phyloP scores from a whole-genome alignment of 306 rosid species.

The Glycine tomentella region DNA sequence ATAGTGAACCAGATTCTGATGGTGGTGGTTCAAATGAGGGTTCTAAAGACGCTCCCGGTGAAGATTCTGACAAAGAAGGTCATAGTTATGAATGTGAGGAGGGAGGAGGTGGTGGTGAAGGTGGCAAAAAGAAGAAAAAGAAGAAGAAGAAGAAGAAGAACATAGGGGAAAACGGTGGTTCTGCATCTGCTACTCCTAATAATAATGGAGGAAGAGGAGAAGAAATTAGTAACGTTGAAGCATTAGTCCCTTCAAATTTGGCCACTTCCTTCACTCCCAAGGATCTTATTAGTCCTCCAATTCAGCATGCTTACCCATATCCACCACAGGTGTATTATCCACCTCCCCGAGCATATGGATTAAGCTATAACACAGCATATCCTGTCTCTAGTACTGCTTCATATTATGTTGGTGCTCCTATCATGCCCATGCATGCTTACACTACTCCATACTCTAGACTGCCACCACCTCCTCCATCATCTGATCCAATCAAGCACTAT shows the following conservation, averaged over 20 bases:
- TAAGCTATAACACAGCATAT: slow-evolving; percentile 70
- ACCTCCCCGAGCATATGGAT: slow-evolving; percentile 52
- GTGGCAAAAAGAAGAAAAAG: slow-evolving; percentile 65
- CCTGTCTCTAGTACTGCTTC: slow-evolving; percentile 58
- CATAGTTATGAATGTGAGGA: slow-evolving; percentile 44
- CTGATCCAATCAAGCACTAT: slow-evolving; percentile 48
- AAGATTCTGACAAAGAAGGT: slow-evolving; percentile 41
- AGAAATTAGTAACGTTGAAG: slow-evolving; percentile 40
- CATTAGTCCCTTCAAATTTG: slow-evolving; percentile 30
- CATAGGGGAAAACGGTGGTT: slow-evolving; percentile 46
- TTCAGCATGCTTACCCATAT: slow-evolving; percentile 62
- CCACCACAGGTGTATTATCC: slow-evolving; percentile 55
- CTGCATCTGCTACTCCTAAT: slow-evolving; percentile 37
- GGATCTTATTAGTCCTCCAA: slow-evolving; percentile 54
- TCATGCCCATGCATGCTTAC: slow-evolving; percentile 68
- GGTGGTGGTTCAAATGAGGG: slow-evolving; percentile 34
- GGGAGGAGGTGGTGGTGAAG: slow-evolving; percentile 34
- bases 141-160: slow-evolving; percentile 83
- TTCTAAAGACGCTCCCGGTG: slow-evolving; percentile 1
- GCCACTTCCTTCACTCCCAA: slow-evolving; percentile 23
- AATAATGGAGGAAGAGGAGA: slow-evolving; percentile 52
- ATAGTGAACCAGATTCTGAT: slow-evolving; percentile 35
- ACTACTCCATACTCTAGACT: slow-evolving; percentile 33
- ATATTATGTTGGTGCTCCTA: slow-evolving; percentile 54
- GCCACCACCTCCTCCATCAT: slow-evolving; percentile 55